Base-by-base conservation (phyloP, 1,284 basidiomycete species). In the Leccinum subrobustum region DNA sequence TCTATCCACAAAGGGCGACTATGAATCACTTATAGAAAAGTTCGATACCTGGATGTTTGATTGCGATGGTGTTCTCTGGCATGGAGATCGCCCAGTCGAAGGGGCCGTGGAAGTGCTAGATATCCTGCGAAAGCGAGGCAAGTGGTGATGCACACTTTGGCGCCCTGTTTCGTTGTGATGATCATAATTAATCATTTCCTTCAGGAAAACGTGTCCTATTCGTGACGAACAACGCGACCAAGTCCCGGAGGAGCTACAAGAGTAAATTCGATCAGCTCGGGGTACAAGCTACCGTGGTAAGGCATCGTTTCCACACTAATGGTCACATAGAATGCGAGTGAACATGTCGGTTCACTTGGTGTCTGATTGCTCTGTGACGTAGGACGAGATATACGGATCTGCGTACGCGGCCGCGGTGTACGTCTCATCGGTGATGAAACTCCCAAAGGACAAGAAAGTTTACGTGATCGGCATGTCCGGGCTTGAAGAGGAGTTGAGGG, bases 221-320 rank as follows among this genome's bases (percentile, higher is more conserved):
- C 73, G 95, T 98, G 42, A 98, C 96, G 31, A 98, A 98, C 79
- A 99, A 98, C 73, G 96, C 96, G n/a, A 95, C 90, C 54, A 96
- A 96, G 78, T 96, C 93, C 11, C 81, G 96, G 57, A 84, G 80
- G 73, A 88, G 81, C 70, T 96, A 96, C 82, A 94, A 94, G 78
- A 27, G 82, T 57, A 97, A 96, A 74, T 98, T 99, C 72, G 91
- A 96, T 73, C 82, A 87, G 68, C 83, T 98, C 59, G 95, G 93
- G 35, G 85, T 98, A 52, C 82, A 95, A 72, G 93, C 89, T 14
- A 81, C 90, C 68, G 88, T 92, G 69, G 95, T 96, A 56, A 56
- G 61, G 25, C 54, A 3, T 56, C 50, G 12, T 56, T 63, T 61
- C 58, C 53, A 54, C 44, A 33, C 44, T 55, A 25, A 56, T 6